Base-by-base conservation (phyloP, 306 rosid species). In the Prunus dulcis region DNA sequence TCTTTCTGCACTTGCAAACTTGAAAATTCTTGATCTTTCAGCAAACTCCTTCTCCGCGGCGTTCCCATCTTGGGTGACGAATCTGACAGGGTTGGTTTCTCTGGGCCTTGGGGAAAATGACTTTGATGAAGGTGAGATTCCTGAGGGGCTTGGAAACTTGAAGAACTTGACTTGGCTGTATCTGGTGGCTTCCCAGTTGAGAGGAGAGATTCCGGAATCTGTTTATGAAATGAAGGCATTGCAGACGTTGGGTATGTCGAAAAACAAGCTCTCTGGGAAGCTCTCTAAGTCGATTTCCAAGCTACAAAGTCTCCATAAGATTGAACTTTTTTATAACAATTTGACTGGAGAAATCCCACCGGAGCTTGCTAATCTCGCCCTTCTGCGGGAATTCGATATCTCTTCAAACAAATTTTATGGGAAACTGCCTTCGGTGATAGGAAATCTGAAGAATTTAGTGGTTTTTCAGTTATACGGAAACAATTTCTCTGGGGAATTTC, bases 151-250 rank as follows among this genome's bases (percentile, higher is more conserved):
- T 65, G 97, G 88, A 67, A 86, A 83, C 60, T 79, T 96, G 83
- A 91, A 78, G 82, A 90, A 86, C 78, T 79, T 96, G 88, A 88
- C 91, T 23, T 92, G 93, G 96, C 90, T 96, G 10, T 89, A 75
- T 73, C 88, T 96, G 45, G 85, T 86, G 12, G 81, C 84, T 76
- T 84, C 96, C 47, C 77, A 87, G 57, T 78, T 96, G 86, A 72
- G 34, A 41, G 99, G 99, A 61, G 93, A 91, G 75, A 96, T 96
- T 67, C 97, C 97, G 8, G 97, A 89, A 71, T 87, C 91, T 66
- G 9, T 96, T 50, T 92, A 81, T 49, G 92, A 87, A 66, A 72
- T 96, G 83, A 65, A 63, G 90, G 88, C 84, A 45, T 56, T 96
- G 84, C 69, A 79, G 85, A 91, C 96, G 12, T 65, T 96, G 76